phyloP scores from a whole-genome alignment of 1,139 yeast genomes.

The Spathaspora sp. region DNA sequence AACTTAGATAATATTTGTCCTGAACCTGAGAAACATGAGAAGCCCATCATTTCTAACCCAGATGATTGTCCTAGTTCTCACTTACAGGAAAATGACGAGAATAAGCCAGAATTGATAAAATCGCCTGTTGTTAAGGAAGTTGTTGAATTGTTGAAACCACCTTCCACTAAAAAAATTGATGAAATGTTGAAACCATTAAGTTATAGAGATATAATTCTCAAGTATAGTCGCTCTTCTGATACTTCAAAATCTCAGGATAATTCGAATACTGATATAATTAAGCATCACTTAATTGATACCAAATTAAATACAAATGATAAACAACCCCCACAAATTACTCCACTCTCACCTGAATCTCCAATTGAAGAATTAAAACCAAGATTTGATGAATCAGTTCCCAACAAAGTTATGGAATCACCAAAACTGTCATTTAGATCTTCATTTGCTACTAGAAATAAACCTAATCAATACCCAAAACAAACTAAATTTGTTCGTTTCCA shows the following conservation, averaged over 20 bases:
- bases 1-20: not conserved
- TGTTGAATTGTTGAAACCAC: not conserved
- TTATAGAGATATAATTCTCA: not conserved
- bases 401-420: too few species aligned
- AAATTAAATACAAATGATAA: too few species aligned
- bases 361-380: too few species aligned
- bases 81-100: not conserved
- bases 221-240: not conserved
- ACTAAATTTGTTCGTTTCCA: not conserved
- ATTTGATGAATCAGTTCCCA: too few species aligned
- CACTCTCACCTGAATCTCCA: too few species aligned
- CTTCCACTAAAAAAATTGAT: not conserved
- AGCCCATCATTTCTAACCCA: not conserved
- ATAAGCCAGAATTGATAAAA: not conserved
- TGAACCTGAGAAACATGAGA: not conserved
- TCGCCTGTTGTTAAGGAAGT: not conserved
- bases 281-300: too few species aligned
- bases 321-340: too few species aligned
- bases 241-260: not conserved
- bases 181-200: not conserved
- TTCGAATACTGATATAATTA: not conserved
- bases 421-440: too few species aligned
- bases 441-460: not conserved
- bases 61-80: not conserved
- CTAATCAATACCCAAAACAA: not conserved